Evolutionary conservation across 1,139 yeast genomes (phyloP), one percentile per base, ranked within the genome.

Genomic region (Sugiyamaella paludigena): DNA sequence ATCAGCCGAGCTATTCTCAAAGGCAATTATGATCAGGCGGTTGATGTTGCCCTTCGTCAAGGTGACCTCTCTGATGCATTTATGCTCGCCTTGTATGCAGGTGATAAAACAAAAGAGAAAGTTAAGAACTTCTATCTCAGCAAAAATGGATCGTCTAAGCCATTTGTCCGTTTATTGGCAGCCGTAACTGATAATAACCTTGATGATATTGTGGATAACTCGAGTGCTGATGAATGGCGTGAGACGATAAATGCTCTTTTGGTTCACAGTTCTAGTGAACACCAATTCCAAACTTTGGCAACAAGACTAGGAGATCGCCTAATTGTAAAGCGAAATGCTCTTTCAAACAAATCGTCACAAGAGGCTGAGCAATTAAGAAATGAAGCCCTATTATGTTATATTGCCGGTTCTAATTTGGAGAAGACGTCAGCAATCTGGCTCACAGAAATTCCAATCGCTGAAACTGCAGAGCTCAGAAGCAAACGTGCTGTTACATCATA

Each of bases 351-450:
- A 36, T 47, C 66, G 10, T 52, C 59, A 24, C 50, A 44, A 16
- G 51, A 55, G 43, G 62, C 71, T 7, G 58, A 61, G 7, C 69
- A 67, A 12, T 68, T 71, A 48, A 80, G 97, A 67, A 80, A 83
- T 59, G 78, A 81, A 63, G 96, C 98, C 1, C 73, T 91, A 47
- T 66, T 80, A 35, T 83, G 94, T 60, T 92, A 84, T 66, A 74
- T 88, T 58, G 87, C 91, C 11, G 96, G 96, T 35, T 79, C 83
- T 42, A 82, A 92, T 13, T 74, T 91, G 47, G 94, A 86, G 55
- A 87, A 84, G 63, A 83, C 87, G 46, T 81, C 96, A 2, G 69
- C 75, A 15, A 79, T 94, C 55, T 94, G 98, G 99, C 76, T 87
- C 49, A 72, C 78, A 37, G 98, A 92, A 66, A 72, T 88, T 56